These are phyloP conservation scores for Rhytidiadelphus loreus DNA, from an alignment of 225 moss, liverwort and hornwort species.

Conservation along the genomic window DNA sequence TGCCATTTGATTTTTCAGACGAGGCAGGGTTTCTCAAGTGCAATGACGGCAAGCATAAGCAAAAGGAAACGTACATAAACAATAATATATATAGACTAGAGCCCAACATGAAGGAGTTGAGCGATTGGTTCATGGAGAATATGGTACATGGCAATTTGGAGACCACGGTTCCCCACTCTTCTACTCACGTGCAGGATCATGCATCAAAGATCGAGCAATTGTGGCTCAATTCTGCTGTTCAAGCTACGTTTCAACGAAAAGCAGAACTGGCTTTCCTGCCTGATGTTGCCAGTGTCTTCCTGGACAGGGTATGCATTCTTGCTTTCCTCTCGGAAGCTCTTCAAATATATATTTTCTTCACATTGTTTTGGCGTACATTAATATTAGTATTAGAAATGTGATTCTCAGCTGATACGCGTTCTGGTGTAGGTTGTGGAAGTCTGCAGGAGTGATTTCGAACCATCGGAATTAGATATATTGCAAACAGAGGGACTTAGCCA, in stretches of 20 bases:
- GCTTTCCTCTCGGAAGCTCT: background rate
- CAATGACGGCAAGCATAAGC: conserved; percentile 14
- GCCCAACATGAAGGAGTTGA: conserved; percentile 48
- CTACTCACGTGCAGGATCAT: conserved; percentile 37
- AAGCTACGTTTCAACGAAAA: conserved; percentile 69
- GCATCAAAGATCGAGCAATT: conserved; percentile 54
- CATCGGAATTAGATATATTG: conserved; percentile 61
- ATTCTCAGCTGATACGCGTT: background rate
- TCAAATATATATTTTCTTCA: background rate
- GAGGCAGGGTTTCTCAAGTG: conserved; percentile 5
- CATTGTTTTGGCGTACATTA: background rate
- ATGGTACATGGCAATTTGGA: conserved; percentile 55
- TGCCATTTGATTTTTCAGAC: background rate
- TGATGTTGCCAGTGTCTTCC: conserved; percentile 58
- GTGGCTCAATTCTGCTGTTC: conserved; percentile 73
- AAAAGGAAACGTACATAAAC: background rate
- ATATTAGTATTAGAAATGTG: background rate
- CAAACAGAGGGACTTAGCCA: conserved; percentile 86
- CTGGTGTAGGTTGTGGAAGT: conserved; percentile 61
- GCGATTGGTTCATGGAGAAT: conserved; percentile 70
- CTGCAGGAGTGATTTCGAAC: conserved; percentile 54
- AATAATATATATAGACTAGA: conserved; percentile 59
- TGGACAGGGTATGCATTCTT: conserved; percentile 54
- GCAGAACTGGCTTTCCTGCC: conserved; percentile 68
- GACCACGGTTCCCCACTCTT: conserved; percentile 1